Evolutionary conservation across 1,284 basidiomycete species (phyloP), one percentile per base, ranked within the genome.

Genomic region (Rhodofomes roseus): DNA sequence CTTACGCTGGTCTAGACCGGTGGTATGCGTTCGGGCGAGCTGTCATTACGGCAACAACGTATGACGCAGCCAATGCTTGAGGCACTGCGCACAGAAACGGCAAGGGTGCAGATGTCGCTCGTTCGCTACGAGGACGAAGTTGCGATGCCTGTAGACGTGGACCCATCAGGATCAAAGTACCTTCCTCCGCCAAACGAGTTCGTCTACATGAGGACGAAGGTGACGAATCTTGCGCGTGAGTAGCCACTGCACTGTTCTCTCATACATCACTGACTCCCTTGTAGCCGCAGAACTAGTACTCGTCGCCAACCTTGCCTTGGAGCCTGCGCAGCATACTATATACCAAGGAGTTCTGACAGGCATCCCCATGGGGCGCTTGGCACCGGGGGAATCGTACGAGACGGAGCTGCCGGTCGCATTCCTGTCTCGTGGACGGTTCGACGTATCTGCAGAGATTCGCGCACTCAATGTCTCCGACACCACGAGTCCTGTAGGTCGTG

Each of bases 41-140:
- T 97, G 41, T 90, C 86, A 2, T 76, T 96, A 27, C 81, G 94
- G 60, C 81, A 84, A 55, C 91, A 95, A 63, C 77, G 85, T 11
- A 81, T 97, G 73, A 86, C 89, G 2, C 70, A 84, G 43, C 83
- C 83, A 0, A 93, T 95, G 87, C 73, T 96, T 14, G 86, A 92
- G 52, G 79, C 82, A 14, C 73, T 96, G 48, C 85, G 86, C 34
- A 81, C 83, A 40, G 85, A 89, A 65, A 76, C 79, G n/a, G 82
- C 81, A 4, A 75, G 76, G 23, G 79, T 94, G 39, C 75, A 82
- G n/a, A 70, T 94, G 65, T 80, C 79, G 0, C 73, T 93, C 29
- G 67, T 74, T 18, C 70, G 66, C 18, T 73, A 73, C 55, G 69
- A 72, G 12, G 67, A 73, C 40, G 71, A 74, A 12, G 64, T 71